phyloP scores from a whole-genome alignment of 176 grass and related monocot species.

The Aegilops umbellulata region DNA sequence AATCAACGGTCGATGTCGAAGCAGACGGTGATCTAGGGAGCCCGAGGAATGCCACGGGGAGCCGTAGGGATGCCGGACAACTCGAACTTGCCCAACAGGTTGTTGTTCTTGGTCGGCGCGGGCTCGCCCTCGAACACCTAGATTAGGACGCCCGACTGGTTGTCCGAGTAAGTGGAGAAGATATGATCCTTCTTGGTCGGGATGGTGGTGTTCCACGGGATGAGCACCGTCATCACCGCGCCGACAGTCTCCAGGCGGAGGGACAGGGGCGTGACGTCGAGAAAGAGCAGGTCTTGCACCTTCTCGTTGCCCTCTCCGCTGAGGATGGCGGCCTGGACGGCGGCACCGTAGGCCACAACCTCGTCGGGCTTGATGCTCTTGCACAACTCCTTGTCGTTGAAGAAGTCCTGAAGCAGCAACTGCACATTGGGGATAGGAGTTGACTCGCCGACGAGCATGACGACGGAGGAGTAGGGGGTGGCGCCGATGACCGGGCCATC shows the following conservation, averaged over 20 bases:
- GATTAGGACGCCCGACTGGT: conserved; percentile 71
- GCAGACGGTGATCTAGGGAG: conserved; percentile 73
- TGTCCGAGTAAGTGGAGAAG: conserved; percentile 85
- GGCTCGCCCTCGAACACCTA: conserved; percentile 91
- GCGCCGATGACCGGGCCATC: too few relatives aligned
- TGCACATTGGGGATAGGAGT: conserved; percentile 62
- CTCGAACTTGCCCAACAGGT: conserved; percentile 88
- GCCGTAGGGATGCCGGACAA: conserved; percentile 68
- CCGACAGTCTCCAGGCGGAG: conserved; percentile 71
- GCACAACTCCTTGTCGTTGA: conserved; percentile 92
- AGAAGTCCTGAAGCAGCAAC: conserved; percentile 80
- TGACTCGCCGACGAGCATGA: too few relatives aligned
- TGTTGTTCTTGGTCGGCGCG: conserved; percentile 78
- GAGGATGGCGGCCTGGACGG: conserved; percentile 84
- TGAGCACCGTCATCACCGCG: conserved; percentile 73
- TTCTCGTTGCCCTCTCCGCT: conserved; percentile 88
- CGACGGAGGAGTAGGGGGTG: too few relatives aligned
- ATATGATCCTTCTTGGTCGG: conserved; percentile 87
- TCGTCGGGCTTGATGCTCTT: conserved; percentile 97
- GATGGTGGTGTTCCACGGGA: conserved; percentile 84
- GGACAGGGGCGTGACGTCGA: conserved; percentile 75
- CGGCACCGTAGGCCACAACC: conserved; percentile 81
- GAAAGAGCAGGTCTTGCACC: conserved; percentile 71
- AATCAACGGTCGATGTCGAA: conserved; percentile 46
- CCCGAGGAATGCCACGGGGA: conserved; percentile 30